These are phyloP conservation scores for Termitomyces sp. DNA, from an alignment of 768 basidiomycete genomes.

Conservation along the genomic window DNA sequence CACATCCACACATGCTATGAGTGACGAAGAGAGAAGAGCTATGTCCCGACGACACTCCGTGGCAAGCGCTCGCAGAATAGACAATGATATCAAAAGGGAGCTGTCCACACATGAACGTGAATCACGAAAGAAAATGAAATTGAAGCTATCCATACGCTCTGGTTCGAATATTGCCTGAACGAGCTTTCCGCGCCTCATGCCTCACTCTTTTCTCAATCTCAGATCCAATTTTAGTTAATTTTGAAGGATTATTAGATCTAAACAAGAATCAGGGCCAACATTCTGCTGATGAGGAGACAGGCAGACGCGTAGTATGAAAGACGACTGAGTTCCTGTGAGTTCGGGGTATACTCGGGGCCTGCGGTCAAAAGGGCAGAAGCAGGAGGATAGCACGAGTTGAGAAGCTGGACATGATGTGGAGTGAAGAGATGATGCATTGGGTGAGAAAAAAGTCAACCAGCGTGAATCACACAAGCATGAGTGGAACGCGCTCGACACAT, in stretches of 20 bases:
- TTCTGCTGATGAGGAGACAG: not conserved
- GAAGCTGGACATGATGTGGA: slow-evolving; percentile 78
- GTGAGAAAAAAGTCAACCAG: slow-evolving; percentile 11
- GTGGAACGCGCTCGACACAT: slow-evolving; percentile 4
- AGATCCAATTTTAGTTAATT: slow-evolving; percentile 68
- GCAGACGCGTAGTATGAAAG: slow-evolving; percentile 77
- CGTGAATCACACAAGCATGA: slow-evolving; percentile 7
- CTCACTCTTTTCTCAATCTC: slow-evolving; percentile 75
- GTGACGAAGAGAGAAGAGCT: slow-evolving; percentile 62
- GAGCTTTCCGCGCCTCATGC: slow-evolving; percentile 61
- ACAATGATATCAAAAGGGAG: slow-evolving; percentile 75
- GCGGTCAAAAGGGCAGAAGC: slow-evolving; percentile 67
- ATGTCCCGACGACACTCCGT: slow-evolving; percentile 87
- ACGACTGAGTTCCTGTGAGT: slow-evolving; percentile 79
- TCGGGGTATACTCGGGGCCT: slow-evolving; percentile 74
- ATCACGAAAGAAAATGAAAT: slow-evolving; percentile 4
- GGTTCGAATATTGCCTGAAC: slow-evolving; percentile 68
- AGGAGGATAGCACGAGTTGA: slow-evolving; percentile 84
- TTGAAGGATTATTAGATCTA: slow-evolving; percentile 73
- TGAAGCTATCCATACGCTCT: slow-evolving; percentile 58
- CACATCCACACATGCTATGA: slow-evolving; percentile 60
- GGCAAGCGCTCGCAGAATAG: slow-evolving; percentile 76
- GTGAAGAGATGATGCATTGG: slow-evolving; percentile 71
- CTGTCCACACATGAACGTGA: slow-evolving; percentile 28
- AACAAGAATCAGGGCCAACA: not conserved